These are phyloP conservation scores for Penicillium bialowiezense DNA, from an alignment of 495 filamentous ascomycete genomes.

Conservation along the genomic window DNA sequence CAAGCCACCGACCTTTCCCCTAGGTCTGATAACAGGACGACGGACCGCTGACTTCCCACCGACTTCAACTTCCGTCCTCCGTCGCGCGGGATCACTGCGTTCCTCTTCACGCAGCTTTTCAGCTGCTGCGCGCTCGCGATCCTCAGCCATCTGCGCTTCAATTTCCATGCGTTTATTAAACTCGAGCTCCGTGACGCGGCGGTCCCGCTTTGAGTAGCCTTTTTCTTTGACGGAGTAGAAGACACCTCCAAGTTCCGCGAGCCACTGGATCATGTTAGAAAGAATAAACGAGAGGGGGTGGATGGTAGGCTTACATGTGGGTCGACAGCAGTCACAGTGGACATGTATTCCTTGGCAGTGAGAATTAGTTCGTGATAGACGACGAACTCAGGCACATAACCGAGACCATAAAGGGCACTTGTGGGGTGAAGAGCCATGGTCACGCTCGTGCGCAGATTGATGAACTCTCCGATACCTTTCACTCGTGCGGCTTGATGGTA, in stretches of 20 bases:
- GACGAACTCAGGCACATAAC: slow-evolving; percentile 94
- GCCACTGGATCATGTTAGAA: slow-evolving; percentile 55
- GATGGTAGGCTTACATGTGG: slow-evolving; percentile 59
- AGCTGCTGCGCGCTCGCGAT: slow-evolving; percentile 61
- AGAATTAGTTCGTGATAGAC: slow-evolving; percentile 98
- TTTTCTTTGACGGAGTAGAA: slow-evolving; percentile 99
- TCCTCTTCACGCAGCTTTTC: slow-evolving; percentile 56
- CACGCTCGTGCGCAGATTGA: slow-evolving; percentile 92
- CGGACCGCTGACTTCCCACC: slow-evolving; percentile 36
- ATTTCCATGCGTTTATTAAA: slow-evolving; percentile 96
- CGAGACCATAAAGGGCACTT: slow-evolving; percentile 84
- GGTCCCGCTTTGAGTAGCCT: slow-evolving; percentile 86
- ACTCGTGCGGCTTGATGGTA: slow-evolving; percentile 98
- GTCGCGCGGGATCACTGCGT: slow-evolving; percentile 32
- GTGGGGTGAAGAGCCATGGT: slow-evolving; percentile 94
- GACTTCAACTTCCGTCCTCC: slow-evolving; percentile 40
- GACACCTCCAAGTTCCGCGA: slow-evolving; percentile 96
- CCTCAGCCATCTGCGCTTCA: slow-evolving; percentile 87
- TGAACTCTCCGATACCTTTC: slow-evolving; percentile 95
- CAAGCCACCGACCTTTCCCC: slow-evolving; percentile 41
- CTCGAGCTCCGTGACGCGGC: slow-evolving; percentile 86
- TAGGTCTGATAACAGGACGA: slow-evolving; percentile 33
- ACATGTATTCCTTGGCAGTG: slow-evolving; percentile 98
- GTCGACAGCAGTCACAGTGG: slow-evolving; percentile 92
- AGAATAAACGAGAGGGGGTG: neutral